A percentile compares a stretch with the other conserved stretches of the same genome.
phyloP scores from a whole-genome alignment of 208 protist genomes.

The Novymonas esmeraldas region DNA sequence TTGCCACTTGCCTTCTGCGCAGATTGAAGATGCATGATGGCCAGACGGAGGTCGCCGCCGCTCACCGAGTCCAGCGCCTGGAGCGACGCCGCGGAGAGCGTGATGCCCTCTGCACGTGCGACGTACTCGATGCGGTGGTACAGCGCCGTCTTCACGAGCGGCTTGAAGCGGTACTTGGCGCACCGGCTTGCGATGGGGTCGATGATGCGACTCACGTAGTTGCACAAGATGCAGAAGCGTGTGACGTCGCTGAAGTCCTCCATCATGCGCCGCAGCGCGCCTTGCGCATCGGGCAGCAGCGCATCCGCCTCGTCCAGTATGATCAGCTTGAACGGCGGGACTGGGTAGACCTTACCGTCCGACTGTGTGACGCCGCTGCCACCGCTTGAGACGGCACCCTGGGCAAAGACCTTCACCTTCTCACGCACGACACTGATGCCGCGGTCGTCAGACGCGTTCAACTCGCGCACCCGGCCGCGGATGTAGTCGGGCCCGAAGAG shows the following conservation, averaged over 20 bases:
- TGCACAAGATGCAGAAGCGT: conserved; percentile 99
- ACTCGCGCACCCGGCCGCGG: conserved; percentile 95
- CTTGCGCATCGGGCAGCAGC: conserved; percentile 98
- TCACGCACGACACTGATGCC: conserved; percentile 99
- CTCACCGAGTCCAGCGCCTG: conserved; percentile 83
- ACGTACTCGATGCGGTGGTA: conserved; percentile 91
- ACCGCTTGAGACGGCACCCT: conserved; percentile 77
- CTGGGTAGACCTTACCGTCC: conserved; percentile 87
- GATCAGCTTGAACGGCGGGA: conserved; percentile 98
- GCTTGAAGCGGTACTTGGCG: conserved; percentile 99
- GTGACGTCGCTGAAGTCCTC: conserved; percentile 98
- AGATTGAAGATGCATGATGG: conserved; percentile 97
- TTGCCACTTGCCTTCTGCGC: conserved; percentile 80
- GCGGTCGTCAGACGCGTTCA: conserved; percentile 99
- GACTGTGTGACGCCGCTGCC: conserved; percentile 65
- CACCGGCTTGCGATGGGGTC: conserved; percentile 99
- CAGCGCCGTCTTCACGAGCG: conserved; percentile 88
- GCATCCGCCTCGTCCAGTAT: conserved; percentile 99
- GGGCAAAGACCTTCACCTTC: conserved; percentile 99
- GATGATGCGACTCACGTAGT: conserved; percentile 99
- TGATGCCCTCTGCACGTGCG: conserved; percentile 84
- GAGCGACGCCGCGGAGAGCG: conserved; percentile 62
- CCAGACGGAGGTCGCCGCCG: conserved; percentile 96
- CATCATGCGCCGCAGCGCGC: conserved; percentile 98
- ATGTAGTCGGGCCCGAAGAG: conserved; percentile 96